Conservation (phyloP, 306 rosid genomes). For the Citrullus colocynthis region DNA sequence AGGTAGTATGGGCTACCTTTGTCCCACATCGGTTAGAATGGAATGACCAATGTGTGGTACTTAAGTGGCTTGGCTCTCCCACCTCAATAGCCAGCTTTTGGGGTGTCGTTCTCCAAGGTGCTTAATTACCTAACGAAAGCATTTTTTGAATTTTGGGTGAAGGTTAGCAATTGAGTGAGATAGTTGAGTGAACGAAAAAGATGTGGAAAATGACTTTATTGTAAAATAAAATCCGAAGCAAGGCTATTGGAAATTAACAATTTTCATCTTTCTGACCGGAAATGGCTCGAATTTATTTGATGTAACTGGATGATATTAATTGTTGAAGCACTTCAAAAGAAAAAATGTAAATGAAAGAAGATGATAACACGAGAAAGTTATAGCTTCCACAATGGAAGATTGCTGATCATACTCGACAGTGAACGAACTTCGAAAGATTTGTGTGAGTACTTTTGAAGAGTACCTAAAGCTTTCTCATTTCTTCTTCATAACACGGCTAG, state of each 20-base stretch:
- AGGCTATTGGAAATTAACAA: not conserved
- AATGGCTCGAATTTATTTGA: not conserved
- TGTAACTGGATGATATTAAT: not conserved
- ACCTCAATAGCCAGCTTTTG: too few relatives aligned
- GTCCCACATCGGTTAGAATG: too few relatives aligned
- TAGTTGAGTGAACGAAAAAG: not conserved
- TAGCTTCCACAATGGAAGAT: not conserved
- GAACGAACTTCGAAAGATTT: not conserved
- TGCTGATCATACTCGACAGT: not conserved
- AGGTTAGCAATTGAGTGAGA: not conserved
- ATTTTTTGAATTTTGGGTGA: not conserved
- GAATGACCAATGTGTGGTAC: too few relatives aligned
- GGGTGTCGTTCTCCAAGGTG: too few relatives aligned
- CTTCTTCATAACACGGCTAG: not conserved
- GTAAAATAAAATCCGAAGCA: not conserved
- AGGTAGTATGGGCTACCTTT: too few relatives aligned
- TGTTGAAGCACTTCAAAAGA: not conserved
- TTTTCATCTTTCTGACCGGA: not conserved
- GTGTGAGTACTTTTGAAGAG: not conserved
- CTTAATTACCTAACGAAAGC: too few relatives aligned
- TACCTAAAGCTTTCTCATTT: not conserved
- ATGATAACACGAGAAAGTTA: not conserved
- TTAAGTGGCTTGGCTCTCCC: too few relatives aligned
- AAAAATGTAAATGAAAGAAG: not conserved
- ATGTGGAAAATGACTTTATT: not conserved